These are phyloP conservation scores for Terfezia claveryi DNA, from an alignment of 495 filamentous ascomycete species.

Conservation along the genomic window DNA sequence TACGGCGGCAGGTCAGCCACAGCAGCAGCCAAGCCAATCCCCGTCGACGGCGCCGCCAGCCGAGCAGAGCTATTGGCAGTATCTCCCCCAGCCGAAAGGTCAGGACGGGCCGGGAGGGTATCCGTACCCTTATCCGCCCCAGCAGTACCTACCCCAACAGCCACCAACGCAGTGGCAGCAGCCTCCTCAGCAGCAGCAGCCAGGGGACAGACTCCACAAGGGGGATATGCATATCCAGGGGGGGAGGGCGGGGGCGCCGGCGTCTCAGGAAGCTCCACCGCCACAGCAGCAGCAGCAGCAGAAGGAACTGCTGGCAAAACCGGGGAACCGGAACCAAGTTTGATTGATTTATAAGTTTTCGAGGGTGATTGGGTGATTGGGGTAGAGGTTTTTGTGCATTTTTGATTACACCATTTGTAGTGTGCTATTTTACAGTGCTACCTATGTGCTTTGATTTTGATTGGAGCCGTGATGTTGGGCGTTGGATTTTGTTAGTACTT, in stretches of 20 bases:
- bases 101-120: neutral
- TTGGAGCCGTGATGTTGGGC: too few species aligned
- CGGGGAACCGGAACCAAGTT: neutral
- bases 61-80: constrained; percentile 9
- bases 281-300: neutral
- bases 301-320: neutral
- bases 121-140: constrained; percentile 26
- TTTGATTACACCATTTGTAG: too few species aligned
- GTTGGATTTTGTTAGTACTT: too few species aligned
- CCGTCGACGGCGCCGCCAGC: neutral
- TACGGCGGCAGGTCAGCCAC: neutral
- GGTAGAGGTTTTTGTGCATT: too few species aligned
- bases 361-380: too few species aligned
- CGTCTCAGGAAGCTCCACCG: constrained; percentile 19
- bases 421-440: too few species aligned
- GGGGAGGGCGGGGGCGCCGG: constrained; percentile 16
- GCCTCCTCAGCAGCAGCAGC: constrained; percentile 20
- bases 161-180: constrained; percentile 6
- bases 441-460: too few species aligned
- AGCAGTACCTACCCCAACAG: constrained; percentile 19
- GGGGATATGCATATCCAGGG: constrained; percentile 15
- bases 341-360: neutral
- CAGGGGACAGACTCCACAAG: constrained; percentile 15
- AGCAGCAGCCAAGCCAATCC: neutral
- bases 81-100: constrained; percentile 2